A percentile compares a stretch with the other conserved stretches of the same genome.
phyloP scores from a whole-genome alignment of 202 grass and related monocot genomes.

The Panicum virgatum region DNA sequence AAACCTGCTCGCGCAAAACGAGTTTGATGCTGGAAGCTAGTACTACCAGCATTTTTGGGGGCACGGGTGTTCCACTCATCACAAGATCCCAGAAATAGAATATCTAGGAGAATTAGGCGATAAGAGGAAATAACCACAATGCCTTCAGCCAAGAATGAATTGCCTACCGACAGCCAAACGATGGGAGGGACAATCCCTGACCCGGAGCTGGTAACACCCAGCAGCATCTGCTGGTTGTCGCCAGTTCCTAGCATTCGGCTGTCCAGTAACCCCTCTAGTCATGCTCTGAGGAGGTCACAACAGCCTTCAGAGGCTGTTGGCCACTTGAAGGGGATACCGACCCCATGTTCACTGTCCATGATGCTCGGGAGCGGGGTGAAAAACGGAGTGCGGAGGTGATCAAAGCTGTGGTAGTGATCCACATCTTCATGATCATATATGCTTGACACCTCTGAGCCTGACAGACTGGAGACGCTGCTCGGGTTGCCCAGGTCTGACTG shows the following conservation, averaged over 20 bases:
- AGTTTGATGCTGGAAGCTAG: slow-evolving; percentile 6
- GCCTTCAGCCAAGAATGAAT: slow-evolving; percentile 80
- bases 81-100: slow-evolving; percentile 37
- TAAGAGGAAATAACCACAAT: slow-evolving; percentile 16
- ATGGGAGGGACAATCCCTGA: slow-evolving; percentile 40
- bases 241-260: slow-evolving; percentile 32
- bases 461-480: slow-evolving; percentile 50
- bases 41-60: neutral
- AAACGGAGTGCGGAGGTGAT: slow-evolving; percentile 46
- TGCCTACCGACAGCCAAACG: slow-evolving; percentile 49
- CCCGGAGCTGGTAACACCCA: neutral
- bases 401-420: slow-evolving; percentile 31
- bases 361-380: slow-evolving; percentile 50
- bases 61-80: slow-evolving; percentile 14
- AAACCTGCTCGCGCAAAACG: neutral
- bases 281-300: slow-evolving; percentile 73
- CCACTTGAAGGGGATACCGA: slow-evolving; percentile 64
- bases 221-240: neutral
- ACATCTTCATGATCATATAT: slow-evolving; percentile 39
- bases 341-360: slow-evolving; percentile 46
- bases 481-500: slow-evolving; percentile 54
- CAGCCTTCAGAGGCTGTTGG: slow-evolving; percentile 62
- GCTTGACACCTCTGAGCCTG: slow-evolving; percentile 65
- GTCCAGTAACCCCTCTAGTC: slow-evolving; percentile 45
- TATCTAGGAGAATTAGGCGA: slow-evolving; percentile 39